Conservation (phyloP, 2,329 filamentous ascomycete species). For the Rutstroemia sp. region DNA sequence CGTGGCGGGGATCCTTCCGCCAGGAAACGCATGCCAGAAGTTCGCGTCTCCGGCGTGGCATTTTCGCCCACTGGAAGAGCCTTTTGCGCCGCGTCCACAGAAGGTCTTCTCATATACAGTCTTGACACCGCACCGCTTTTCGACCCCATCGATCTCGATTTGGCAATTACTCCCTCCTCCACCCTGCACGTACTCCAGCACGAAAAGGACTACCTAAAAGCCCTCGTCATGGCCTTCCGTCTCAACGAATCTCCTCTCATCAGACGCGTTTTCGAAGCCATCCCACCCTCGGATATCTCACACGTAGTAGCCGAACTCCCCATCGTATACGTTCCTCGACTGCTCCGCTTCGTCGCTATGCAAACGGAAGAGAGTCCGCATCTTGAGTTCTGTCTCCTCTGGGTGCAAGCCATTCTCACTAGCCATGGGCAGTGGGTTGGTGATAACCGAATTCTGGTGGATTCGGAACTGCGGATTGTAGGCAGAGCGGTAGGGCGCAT, state of each 20-base stretch:
- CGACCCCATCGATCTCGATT: slow-evolving; percentile 92
- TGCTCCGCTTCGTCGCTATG: slow-evolving; percentile 80
- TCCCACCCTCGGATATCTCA: slow-evolving; percentile 66
- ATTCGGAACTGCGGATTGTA: slow-evolving; percentile 77
- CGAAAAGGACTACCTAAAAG: slow-evolving; percentile 79
- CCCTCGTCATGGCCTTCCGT: slow-evolving; percentile 93
- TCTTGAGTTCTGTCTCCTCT: slow-evolving; percentile 88
- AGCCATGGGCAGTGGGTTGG: slow-evolving; percentile 81
- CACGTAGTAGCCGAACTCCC: slow-evolving; percentile 76
- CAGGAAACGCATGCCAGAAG: slow-evolving; percentile 69
- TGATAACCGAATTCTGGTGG: slow-evolving; percentile 70
- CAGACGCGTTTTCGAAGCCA: slow-evolving; percentile 75
- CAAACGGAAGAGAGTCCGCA: slow-evolving; percentile 88
- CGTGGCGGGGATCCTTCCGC: slow-evolving; percentile 75
- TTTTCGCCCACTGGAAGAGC: slow-evolving; percentile 85
- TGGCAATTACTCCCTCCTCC: slow-evolving; percentile 83
- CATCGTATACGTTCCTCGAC: slow-evolving; percentile 73
- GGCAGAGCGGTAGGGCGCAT: slow-evolving; percentile 74
- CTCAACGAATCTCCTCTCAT: slow-evolving; percentile 81
- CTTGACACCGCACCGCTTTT: slow-evolving; percentile 79
- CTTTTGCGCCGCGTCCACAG: slow-evolving; percentile 92
- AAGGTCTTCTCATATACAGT: slow-evolving; percentile 89
- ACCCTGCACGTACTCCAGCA: slow-evolving; percentile 61
- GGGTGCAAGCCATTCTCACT: slow-evolving; percentile 78
- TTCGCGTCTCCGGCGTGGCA: slow-evolving; percentile 74